Evolutionary conservation across 2,329 filamentous ascomycete genomes (phyloP), one percentile per base, ranked within the genome.

Genomic region (Xylaria sp.): DNA sequence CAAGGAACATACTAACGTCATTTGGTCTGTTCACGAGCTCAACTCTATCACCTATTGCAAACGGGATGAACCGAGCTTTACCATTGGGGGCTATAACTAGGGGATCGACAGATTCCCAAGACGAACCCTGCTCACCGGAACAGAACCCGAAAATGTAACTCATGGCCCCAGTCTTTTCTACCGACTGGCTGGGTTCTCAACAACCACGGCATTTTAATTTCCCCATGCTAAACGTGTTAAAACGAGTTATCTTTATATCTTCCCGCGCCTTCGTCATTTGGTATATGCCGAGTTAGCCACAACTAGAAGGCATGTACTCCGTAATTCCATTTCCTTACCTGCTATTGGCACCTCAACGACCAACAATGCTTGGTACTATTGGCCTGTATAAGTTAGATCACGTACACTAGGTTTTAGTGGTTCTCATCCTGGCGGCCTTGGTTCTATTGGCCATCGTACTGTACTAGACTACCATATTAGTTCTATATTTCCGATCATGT

Each of bases 151-250:
- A n/a, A 34, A 53, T 34, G 30, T 13, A 34, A 53, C 50, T 34
- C 30, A 34, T 53, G 28, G 50, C 18, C 50, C 50, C 50, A 53
- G 50, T 53, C 50, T 53, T 53, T 53, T 53, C 50, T 53, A 53
- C 50, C 50, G 50, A 34, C 50, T 20, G 50, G 28, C 50, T 32
- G 48, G 50, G 13, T 34, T 56, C 53, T 39, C 32, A 53, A 53
- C 32, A 23, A 39, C 32, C 36, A 58, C 55, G 20, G 30, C 10
- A 10, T 53, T 53, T 50, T 28, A 12, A 46, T 46, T 50, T 25
- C 23, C 46, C 18, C 30, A 30, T 30, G 46, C 46, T 18, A 50
- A 12, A 15, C 13, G 15, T 50, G 18, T 30, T n/a, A 9, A 30
- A 50, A 30, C 15, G 46, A 50, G 25, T 28, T 10, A 46, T 46